Conservation (phyloP, 2,329 filamentous ascomycete genomes). For the Rhinocladiella mackenziei region DNA sequence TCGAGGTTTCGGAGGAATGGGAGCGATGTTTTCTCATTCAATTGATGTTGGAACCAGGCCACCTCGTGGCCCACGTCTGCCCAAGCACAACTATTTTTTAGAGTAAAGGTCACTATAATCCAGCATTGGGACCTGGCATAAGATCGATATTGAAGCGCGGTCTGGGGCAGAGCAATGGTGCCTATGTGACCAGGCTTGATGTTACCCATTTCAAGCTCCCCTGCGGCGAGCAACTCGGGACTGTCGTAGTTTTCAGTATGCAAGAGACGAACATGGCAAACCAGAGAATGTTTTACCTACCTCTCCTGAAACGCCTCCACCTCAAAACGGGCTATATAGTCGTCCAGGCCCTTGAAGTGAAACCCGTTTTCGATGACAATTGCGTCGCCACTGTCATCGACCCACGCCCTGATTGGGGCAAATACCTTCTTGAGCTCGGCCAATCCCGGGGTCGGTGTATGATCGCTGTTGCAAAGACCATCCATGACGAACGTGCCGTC, state of each 20-base stretch:
- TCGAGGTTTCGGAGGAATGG: neutral
- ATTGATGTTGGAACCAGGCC: conserved; percentile 19
- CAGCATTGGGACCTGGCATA: conserved; percentile 12
- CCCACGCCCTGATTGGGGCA: conserved; percentile 51
- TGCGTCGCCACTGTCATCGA: conserved; percentile 48
- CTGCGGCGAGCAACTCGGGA: no score
- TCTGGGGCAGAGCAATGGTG: conserved; percentile 19
- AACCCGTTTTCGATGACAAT: conserved; percentile 31
- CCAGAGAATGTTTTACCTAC: no score
- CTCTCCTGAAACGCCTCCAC: conserved; percentile 44
- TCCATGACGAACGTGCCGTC: conserved; percentile 62
- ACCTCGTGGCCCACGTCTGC: conserved; percentile 23
- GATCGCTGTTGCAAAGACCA: conserved; percentile 52
- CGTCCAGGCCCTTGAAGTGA: conserved; percentile 20
- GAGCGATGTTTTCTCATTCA: conserved; percentile 1
- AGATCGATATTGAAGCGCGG: conserved; percentile 2
- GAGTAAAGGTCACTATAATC: conserved; percentile 19
- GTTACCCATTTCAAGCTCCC: no score
- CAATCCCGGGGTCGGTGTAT: conserved; percentile 55
- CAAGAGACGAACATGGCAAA: no score
- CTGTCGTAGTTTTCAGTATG: no score
- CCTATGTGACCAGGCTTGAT: conserved; percentile 32
- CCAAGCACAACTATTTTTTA: conserved; percentile 15
- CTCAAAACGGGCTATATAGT: conserved; percentile 35
- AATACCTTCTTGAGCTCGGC: conserved; percentile 56